A percentile compares a stretch with the other conserved stretches of the same genome.
Evolutionary conservation across 2,329 filamentous ascomycete species (phyloP).

Genomic region (Aspergillus proliferans): DNA sequence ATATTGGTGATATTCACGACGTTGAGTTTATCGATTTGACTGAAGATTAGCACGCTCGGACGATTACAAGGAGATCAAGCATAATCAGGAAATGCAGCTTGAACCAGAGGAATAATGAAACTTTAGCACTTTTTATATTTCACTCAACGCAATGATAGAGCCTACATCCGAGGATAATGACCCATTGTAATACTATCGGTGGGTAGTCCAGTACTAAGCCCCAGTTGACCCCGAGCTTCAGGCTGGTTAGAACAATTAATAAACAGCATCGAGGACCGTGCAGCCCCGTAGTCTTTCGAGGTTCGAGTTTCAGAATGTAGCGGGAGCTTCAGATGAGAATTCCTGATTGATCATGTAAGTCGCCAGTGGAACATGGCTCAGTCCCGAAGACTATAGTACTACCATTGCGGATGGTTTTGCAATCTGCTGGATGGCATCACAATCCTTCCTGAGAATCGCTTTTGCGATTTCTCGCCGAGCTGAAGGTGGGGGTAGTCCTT

Average conservation of each 20-base stretch:
- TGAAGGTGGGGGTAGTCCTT: too few relatives aligned
- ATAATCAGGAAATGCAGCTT: not conserved
- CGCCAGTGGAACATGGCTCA: too few relatives aligned
- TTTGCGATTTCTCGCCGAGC: too few relatives aligned
- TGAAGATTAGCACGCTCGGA: not conserved
- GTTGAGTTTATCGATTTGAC: not conserved
- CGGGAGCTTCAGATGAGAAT: too few relatives aligned
- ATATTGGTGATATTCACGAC: not conserved
- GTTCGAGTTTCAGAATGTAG: too few relatives aligned
- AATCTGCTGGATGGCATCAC: too few relatives aligned
- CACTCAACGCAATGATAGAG: not conserved
- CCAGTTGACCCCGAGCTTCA: not conserved
- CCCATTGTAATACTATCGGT: not conserved
- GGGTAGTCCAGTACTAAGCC: not conserved
- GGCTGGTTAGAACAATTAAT: not conserved
- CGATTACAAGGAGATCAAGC: not conserved
- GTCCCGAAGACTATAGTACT: too few relatives aligned
- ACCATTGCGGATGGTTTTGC: too few relatives aligned
- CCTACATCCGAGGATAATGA: not conserved
- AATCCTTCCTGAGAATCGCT: too few relatives aligned
- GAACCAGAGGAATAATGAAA: not conserved
- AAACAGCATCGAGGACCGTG: not conserved
- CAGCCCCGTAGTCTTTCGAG: too few relatives aligned
- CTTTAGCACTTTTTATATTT: not conserved
- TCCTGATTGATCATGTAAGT: too few relatives aligned